Evolutionary conservation across 495 filamentous ascomycete species (phyloP).

Genomic region (Cudoniella acicularis): DNA sequence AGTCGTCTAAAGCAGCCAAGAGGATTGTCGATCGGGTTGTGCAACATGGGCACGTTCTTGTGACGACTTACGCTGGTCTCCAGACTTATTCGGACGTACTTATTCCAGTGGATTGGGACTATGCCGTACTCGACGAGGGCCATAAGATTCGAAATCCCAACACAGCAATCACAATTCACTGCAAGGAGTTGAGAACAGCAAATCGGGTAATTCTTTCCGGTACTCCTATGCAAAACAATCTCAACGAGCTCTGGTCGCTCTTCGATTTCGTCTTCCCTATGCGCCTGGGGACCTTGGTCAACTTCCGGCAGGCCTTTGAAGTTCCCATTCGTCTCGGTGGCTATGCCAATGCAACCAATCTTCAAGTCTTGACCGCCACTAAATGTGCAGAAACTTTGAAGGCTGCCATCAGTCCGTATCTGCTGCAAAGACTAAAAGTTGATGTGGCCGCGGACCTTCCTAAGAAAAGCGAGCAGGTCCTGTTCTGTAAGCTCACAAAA

Average conservation of each 20-base stretch:
- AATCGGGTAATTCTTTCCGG: constrained; percentile 93
- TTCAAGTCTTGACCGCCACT: constrained; percentile 87
- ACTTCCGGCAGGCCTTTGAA: constrained; percentile 86
- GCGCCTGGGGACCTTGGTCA: constrained; percentile 85
- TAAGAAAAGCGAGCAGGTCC: constrained; percentile 88
- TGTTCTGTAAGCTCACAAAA: constrained; percentile 88
- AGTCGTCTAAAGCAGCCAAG: constrained; percentile 59
- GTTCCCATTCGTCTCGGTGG: constrained; percentile 87
- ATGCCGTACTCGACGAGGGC: constrained; percentile 92
- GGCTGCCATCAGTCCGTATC: constrained; percentile 84
- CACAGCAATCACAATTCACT: constrained; percentile 83
- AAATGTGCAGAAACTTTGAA: constrained; percentile 88
- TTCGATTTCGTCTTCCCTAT: constrained; percentile 97
- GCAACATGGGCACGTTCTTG: constrained; percentile 84
- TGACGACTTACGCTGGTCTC: constrained; percentile 92
- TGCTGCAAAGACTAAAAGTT: constrained; percentile 89
- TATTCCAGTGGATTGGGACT: constrained; percentile 81
- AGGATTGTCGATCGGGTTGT: constrained; percentile 78
- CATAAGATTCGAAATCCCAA: constrained; percentile 98
- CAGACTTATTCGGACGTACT: constrained; percentile 80
- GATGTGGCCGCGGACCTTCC: constrained; percentile 93
- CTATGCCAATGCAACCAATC: constrained; percentile 87
- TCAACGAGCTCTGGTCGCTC: constrained; percentile 93
- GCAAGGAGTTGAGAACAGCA: constrained; percentile 82
- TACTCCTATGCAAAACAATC: constrained; percentile 96